phyloP scores from a whole-genome alignment of 75 land plant genomes.

The Selaginella moellendorffii region DNA sequence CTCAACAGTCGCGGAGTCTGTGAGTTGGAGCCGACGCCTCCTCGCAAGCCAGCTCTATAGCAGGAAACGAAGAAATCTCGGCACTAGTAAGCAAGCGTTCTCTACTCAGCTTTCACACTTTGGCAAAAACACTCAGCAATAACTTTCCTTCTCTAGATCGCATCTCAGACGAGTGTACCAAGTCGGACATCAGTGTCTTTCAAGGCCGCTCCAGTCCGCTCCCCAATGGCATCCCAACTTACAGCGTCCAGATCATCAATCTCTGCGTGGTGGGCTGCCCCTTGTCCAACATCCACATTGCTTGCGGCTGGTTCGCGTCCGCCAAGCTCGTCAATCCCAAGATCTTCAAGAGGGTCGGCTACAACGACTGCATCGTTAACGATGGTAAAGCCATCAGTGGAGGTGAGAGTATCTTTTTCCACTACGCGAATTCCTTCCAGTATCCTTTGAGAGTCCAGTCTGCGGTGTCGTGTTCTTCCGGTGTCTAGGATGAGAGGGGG shows the following conservation, averaged over 20 bases:
- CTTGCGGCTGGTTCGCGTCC: slow-evolving; percentile 69
- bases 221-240: slow-evolving; percentile 77
- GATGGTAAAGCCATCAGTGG: slow-evolving; percentile 34
- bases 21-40: no score
- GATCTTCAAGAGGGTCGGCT: slow-evolving; percentile 39
- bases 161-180: slow-evolving; percentile 30
- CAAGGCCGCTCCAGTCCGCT: slow-evolving; percentile 62
- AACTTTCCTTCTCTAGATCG: no score
- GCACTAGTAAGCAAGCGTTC: no score
- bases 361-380: slow-evolving; percentile 55
- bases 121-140: no score
- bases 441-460: slow-evolving; percentile 35
- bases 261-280: slow-evolving; percentile 24
- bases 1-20: no score
- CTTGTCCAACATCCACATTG: slow-evolving; percentile 40
- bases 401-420: slow-evolving; percentile 35
- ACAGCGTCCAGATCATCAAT: slow-evolving; percentile 68
- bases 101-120: no score
- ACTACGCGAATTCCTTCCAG: slow-evolving; percentile 49
- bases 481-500: neutral
- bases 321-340: slow-evolving; percentile 45
- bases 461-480: neutral
- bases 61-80: no score
- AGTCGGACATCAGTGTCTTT: slow-evolving; percentile 44
- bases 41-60: no score